phyloP scores from a whole-genome alignment of 2,329 filamentous ascomycete genomes.

The Atkinsonella hypoxylon region DNA sequence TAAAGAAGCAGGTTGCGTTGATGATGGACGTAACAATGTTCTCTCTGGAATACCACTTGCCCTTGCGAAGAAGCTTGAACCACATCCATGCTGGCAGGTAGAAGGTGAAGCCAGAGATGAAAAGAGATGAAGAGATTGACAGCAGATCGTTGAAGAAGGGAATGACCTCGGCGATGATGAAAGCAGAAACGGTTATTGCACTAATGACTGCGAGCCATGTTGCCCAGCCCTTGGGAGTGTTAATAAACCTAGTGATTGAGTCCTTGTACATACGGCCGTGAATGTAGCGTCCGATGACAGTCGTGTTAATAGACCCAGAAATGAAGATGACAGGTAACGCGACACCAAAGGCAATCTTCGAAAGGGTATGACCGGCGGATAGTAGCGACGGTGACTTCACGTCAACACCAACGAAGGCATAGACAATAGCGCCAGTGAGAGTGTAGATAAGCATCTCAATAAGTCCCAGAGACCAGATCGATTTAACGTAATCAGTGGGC shows the following conservation, averaged over 20 bases:
- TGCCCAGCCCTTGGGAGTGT: conserved; percentile 34
- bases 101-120: conserved; percentile 29
- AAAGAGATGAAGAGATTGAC: conserved; percentile 34
- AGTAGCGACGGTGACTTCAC: conserved; percentile 58
- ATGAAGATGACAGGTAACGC: conserved; percentile 64
- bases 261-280: conserved; percentile 32
- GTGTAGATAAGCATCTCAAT: conserved; percentile 56
- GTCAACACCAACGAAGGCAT: conserved; percentile 51
- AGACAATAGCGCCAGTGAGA: conserved; percentile 53
- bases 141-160: conserved; percentile 60
- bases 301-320: conserved; percentile 57
- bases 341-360: conserved; percentile 58
- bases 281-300: conserved; percentile 32
- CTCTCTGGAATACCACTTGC: conserved; percentile 14
- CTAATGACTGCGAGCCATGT: conserved; percentile 48
- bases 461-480: conserved; percentile 49
- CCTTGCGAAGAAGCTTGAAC: conserved; percentile 24
- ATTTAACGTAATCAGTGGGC: conserved; percentile 34
- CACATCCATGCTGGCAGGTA: conserved; percentile 28
- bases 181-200: conserved; percentile 48
- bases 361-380: conserved; percentile 44
- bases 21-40: conserved; percentile 13
- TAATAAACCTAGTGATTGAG: conserved; percentile 32
- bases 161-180: conserved; percentile 59
- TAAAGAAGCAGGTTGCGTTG: conserved; percentile 15